phyloP scores from a whole-genome alignment of 345 rosid species.

The Citrus inodora region DNA sequence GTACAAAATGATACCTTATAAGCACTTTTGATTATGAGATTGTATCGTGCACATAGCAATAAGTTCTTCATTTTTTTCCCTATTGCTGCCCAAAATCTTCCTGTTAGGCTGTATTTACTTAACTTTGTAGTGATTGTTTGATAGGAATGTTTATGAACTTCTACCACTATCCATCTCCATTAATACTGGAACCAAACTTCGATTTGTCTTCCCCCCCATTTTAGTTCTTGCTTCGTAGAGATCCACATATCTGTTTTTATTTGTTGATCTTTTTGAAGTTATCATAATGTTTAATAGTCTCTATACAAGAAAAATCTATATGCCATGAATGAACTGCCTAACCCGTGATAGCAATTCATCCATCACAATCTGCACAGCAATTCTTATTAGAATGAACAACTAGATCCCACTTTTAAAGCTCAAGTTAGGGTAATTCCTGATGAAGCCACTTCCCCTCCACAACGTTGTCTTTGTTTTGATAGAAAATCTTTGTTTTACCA shows the following conservation, averaged over 20 bases:
- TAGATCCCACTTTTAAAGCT: background rate
- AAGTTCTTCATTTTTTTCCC: background rate
- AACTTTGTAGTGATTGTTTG: background rate
- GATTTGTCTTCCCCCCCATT: background rate
- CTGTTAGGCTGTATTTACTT: background rate
- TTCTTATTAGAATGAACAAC: background rate
- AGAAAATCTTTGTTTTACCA: background rate
- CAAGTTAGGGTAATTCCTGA: background rate
- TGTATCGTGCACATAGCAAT: background rate
- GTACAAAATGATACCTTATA: background rate
- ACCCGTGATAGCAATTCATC: background rate
- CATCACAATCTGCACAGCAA: background rate
- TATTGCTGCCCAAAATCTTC: background rate
- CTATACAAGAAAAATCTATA: background rate
- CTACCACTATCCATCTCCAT: background rate
- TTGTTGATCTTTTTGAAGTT: background rate
- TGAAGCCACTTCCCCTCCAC: background rate
- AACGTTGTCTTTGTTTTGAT: background rate
- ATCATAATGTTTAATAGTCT: background rate
- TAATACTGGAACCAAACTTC: background rate
- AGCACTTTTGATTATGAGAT: background rate
- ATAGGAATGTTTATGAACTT: background rate
- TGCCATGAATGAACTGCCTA: background rate
- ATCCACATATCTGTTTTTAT: background rate
- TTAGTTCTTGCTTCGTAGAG: background rate